These are phyloP conservation scores for Saccharomyces hybrid DNA, from an alignment of 1,139 yeast species.

Conservation along the genomic window DNA sequence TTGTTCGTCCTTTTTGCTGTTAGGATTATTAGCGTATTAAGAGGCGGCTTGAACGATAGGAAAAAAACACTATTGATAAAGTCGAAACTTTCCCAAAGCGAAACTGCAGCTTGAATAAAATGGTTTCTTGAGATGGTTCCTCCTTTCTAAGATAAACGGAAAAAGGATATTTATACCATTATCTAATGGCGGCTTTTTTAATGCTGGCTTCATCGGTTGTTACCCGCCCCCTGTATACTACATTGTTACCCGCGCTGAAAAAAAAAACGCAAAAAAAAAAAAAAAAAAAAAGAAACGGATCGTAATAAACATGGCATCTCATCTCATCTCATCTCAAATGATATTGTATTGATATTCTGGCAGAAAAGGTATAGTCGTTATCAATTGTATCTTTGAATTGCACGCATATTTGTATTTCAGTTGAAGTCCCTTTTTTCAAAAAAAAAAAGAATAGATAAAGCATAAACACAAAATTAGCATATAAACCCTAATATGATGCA, in stretches of 20 bases:
- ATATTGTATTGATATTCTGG: not conserved
- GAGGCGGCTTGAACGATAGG: too few relatives aligned
- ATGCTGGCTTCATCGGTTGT: not conserved
- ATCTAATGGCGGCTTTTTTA: not conserved
- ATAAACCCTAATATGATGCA: not conserved
- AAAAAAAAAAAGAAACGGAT: not conserved
- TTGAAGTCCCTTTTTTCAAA: not conserved
- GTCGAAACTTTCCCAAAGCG: too few relatives aligned
- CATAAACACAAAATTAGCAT: not conserved
- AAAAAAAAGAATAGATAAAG: not conserved
- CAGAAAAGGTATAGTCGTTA: not conserved
- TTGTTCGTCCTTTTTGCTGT: too few relatives aligned
- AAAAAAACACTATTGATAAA: too few relatives aligned
- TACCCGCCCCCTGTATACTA: not conserved
- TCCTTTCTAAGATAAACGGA: not conserved
- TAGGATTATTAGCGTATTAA: not conserved
- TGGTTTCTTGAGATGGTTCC: too few relatives aligned
- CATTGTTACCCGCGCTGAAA: not conserved
- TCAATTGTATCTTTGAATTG: not conserved
- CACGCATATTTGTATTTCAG: not conserved
- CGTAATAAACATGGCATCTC: not conserved
- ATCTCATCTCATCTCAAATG: slow-evolving; percentile 12
- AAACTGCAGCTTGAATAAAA: too few relatives aligned
- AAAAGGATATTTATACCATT: too few relatives aligned
- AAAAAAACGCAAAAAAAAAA: not conserved